Evolutionary conservation across 169 alveolate species (phyloP), one percentile per base, ranked within the genome.

Genomic region (Plasmodium gallinaceum): DNA sequence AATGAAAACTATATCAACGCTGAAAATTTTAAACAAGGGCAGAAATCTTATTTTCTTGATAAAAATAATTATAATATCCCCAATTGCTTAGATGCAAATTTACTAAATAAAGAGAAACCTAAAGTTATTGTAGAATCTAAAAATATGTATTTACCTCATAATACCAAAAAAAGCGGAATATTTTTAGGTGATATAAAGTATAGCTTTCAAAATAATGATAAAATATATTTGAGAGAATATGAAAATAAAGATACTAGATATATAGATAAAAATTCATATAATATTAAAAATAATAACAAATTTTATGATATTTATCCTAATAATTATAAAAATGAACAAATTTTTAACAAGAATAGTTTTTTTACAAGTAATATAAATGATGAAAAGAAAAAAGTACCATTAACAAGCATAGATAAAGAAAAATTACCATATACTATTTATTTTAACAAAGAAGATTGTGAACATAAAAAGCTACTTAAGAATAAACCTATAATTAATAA

Each of bases 201-300:
- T 60, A 60, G 12, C 7, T 7, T 20, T 5, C 26, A 16, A 10
- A 76, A 76, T 7, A 39, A 26, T 51, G 4, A 45, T 43, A 76
- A 69, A 45, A 66, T 7, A 32, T 10, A n/a, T 14, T 39, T 39
- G 5, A 10, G 58, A 32, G 26, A 64, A 64, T 64, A 24, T 10
- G 74, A 20, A 45, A 32, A 16, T 66, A 66, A 66, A 42, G 0
- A 66, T 66, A 76, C 89, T 5, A 45, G 89, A 14, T 76, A 65
- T 46, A 58, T 76, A 4, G 89, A 76, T 43, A 76, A 76, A 24
- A 51, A 76, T 42, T 4, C 22, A 2, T 64, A 48, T 58, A 22
- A 22, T 32, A 52, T 76, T 12, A 76, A 70, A 70, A 76, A 46
- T 64, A 60, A 20, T 0, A 52, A 62, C 18, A 48, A 62, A 7